A percentile compares a stretch with the other conserved stretches of the same genome.
Evolutionary conservation across 148 eudicot species (phyloP).

Genomic region (Camellia lanceoleosa): DNA sequence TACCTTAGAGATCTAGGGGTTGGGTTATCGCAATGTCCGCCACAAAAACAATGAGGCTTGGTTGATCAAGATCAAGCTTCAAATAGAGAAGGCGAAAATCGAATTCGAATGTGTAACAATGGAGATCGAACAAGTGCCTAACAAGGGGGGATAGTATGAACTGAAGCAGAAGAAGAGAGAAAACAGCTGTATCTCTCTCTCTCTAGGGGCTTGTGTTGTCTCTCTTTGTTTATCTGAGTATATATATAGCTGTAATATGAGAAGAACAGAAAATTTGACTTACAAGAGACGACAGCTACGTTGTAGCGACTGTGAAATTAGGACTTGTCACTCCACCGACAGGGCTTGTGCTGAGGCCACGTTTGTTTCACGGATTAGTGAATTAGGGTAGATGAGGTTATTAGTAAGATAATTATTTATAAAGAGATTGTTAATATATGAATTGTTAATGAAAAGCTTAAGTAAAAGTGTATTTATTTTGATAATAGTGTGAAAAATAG

Average conservation of each 20-base stretch:
- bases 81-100: not conserved
- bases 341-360: too few relatives aligned
- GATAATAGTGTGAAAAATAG: too few relatives aligned
- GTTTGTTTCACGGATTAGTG: too few relatives aligned
- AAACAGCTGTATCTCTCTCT: slow-evolving; percentile 14
- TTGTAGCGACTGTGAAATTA: not conserved
- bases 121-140: not conserved
- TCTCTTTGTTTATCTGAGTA: not conserved
- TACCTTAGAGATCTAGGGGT: slow-evolving; percentile 13
- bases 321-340: slow-evolving; percentile 2
- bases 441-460: too few relatives aligned
- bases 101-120: not conserved
- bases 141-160: not conserved
- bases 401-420: too few relatives aligned
- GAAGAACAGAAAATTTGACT: not conserved
- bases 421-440: too few relatives aligned
- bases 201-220: not conserved
- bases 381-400: rapidly evolving
- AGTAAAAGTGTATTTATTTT: too few relatives aligned
- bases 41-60: not conserved
- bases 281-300: slow-evolving; percentile 16
- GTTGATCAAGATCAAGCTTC: not conserved
- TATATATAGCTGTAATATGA: not conserved
- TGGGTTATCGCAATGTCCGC: not conserved
- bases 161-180: not conserved